These are phyloP conservation scores for Backusella circina DNA, from an alignment of 192 early-diverging fungal genomes.

Conservation along the genomic window DNA sequence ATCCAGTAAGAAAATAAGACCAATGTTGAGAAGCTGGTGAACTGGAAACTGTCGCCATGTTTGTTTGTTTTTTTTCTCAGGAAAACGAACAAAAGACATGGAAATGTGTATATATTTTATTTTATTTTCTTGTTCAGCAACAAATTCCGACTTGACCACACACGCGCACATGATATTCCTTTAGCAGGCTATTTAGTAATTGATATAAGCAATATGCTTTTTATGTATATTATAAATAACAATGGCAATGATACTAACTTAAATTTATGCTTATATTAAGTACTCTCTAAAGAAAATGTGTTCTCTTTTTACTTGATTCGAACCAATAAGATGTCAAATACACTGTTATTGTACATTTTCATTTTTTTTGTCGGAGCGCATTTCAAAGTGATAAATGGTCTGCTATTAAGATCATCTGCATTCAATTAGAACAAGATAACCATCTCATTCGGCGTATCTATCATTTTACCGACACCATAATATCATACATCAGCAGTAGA, in stretches of 20 bases:
- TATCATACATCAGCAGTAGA: too few species aligned
- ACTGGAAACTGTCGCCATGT: constrained; percentile 7
- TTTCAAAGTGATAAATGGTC: too few species aligned
- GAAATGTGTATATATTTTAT: neutral
- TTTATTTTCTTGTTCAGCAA: neutral
- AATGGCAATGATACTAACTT: neutral
- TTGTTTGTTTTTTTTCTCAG: neutral
- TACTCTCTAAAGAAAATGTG: too few species aligned
- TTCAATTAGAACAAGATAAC: too few species aligned
- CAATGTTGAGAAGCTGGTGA: constrained; percentile 21
- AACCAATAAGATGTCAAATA: too few species aligned
- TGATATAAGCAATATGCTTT: neutral
- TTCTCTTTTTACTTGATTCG: too few species aligned
- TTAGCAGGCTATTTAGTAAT: neutral
- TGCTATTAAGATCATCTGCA: too few species aligned
- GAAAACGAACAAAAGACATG: neutral
- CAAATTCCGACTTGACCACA: neutral
- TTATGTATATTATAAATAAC: neutral
- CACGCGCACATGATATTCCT: neutral
- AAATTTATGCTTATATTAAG: too few species aligned
- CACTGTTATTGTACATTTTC: too few species aligned
- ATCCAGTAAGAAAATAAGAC: constrained; percentile 24
- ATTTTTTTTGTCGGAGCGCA: too few species aligned
- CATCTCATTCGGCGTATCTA: too few species aligned
- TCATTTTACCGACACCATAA: too few species aligned